Base-by-base conservation (phyloP, 495 filamentous ascomycete genomes). In the Aspergillus saccharolyticus region DNA sequence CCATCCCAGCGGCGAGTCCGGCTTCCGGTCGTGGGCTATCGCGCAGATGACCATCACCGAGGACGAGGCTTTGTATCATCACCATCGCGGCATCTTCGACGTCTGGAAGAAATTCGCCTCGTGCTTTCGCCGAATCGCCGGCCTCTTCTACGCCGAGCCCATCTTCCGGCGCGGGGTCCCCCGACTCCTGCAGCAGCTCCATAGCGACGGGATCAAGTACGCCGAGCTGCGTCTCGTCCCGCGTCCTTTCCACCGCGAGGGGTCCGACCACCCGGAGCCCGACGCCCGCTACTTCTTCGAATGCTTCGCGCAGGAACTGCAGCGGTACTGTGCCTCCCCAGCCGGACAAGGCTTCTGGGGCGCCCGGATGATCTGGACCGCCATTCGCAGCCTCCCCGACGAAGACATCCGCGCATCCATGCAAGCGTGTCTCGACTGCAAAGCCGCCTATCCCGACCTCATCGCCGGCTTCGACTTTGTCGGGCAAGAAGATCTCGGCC, bases 391-490 rank as follows among this genome's bases (percentile, higher is more conserved):
- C 2, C 47, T 60, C 18, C 47, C 53, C 16, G 42, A 52, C 4
- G 52, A 55, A 12, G 1, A 4, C 1, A 55, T 60, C 42, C 42
- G 30, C 19, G 33, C 30, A 4, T 55, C 57, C 39, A 60, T 60
- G 57, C n/a, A 19, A 1, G 17, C 42, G 1, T 60, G 57, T 16
- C 42, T 60, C 7, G 12, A 39, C 1, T 42, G 15, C 22, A 60
- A 60, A 20, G 18, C 21, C 12, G 57, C 22, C 19, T 55, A 52
- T n/a, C 57, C 57, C 3, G 24, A 46, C n/a, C 6, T 60, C 47
- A 60, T 60, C 17, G 47, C 53, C 2, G 57, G 57, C 46, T 60
- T 60, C 24, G 57, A 60, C 39, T 60, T 55, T 18, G 57, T 60
- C 53, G 57, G 57, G 5, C 57, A 60, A 25, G 57, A 60, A 42